These are phyloP conservation scores for Pseudogymnoascus sp. DNA, from an alignment of 2,329 filamentous ascomycete species.

Conservation along the genomic window DNA sequence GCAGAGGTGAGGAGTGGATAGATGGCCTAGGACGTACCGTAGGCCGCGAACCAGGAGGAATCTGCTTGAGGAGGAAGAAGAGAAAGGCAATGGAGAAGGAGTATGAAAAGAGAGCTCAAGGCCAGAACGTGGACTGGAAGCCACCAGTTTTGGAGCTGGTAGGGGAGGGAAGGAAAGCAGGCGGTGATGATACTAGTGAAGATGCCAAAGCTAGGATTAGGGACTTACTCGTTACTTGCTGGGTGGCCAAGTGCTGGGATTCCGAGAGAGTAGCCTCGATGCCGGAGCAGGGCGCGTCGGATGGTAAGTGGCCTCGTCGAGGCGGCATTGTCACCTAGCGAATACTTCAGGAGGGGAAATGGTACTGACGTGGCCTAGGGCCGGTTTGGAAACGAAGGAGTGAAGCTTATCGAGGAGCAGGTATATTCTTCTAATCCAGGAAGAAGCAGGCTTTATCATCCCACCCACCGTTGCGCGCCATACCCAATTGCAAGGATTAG, in stretches of 20 bases:
- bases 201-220: conserved; percentile 1
- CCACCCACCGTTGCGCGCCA: background rate
- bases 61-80: background rate
- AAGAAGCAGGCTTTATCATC: background rate
- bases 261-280: background rate
- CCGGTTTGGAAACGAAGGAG: background rate
- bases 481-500: background rate
- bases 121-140: background rate
- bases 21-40: conserved; percentile 5
- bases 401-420: background rate
- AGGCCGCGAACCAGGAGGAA: background rate
- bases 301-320: background rate
- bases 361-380: background rate
- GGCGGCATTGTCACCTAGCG: background rate
- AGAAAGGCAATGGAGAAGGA: conserved; percentile 8
- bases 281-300: background rate
- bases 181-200: background rate
- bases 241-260: conserved; percentile 5
- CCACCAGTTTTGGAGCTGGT: background rate
- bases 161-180: background rate
- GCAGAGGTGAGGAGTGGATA: conserved; percentile 3
- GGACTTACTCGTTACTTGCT: conserved; percentile 1
- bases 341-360: background rate
- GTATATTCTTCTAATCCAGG: background rate
- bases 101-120: background rate